A percentile compares a stretch with the other conserved stretches of the same genome.
phyloP scores from a whole-genome alignment of 2,329 filamentous ascomycete species.

The Mollisiaceae sp. region DNA sequence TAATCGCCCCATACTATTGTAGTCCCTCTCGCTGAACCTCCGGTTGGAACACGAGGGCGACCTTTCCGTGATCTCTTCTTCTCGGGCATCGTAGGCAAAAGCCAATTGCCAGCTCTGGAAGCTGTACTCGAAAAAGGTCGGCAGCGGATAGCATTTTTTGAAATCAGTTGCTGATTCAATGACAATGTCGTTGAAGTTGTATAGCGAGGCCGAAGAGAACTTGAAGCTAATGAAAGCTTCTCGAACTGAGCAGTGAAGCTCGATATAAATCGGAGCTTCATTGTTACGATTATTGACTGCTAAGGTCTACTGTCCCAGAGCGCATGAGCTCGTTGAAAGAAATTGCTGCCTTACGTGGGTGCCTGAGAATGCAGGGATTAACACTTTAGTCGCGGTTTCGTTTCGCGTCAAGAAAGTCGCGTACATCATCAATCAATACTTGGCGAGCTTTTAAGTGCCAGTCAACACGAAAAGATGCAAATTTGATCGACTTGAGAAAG shows the following conservation, averaged over 20 bases:
- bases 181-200: conserved; percentile 34
- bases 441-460: not conserved
- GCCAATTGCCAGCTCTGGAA: conserved; percentile 71
- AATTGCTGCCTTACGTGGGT: conserved; percentile 4
- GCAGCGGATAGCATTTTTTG: conserved; percentile 46
- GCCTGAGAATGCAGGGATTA: conserved; percentile 18
- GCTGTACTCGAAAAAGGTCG: conserved; percentile 77
- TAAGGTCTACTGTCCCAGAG: not conserved
- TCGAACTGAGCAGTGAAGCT: conserved; percentile 40
- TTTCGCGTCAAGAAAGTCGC: conserved; percentile 27
- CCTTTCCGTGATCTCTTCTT: conserved; percentile 90
- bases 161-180: conserved; percentile 26
- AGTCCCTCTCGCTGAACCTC: conserved; percentile 89
- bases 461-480: not conserved
- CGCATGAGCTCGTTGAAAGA: not conserved
- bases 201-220: conserved; percentile 40
- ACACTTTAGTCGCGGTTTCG: conserved; percentile 28
- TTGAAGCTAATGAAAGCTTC: conserved; percentile 39
- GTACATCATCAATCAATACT: conserved; percentile 26
- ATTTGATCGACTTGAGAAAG: not conserved
- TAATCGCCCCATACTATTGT: conserved; percentile 97
- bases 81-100: conserved; percentile 79
- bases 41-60: conserved; percentile 83
- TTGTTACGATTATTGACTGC: conserved; percentile 27
- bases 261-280: conserved; percentile 37